These are phyloP conservation scores for Pichia ethanolica DNA, from an alignment of 805 yeast genomes.

Conservation along the genomic window DNA sequence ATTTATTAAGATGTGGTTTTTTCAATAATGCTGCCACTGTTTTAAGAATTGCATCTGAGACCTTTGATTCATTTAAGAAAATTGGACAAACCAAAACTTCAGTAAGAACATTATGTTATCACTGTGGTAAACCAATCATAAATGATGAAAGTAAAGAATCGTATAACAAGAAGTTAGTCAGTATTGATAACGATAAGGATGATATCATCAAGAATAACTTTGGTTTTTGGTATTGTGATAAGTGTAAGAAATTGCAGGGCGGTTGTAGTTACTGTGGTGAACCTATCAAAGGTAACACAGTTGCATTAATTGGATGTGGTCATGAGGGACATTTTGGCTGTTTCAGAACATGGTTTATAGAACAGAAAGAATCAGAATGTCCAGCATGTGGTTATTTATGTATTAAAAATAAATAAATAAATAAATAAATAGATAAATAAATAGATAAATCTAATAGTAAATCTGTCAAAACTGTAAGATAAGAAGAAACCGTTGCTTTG, in stretches of 20 bases:
- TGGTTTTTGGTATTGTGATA: slow-evolving; percentile 84
- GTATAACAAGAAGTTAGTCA: slow-evolving; percentile 5
- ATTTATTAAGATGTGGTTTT: slow-evolving; percentile 40
- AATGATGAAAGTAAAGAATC: slow-evolving; percentile 49
- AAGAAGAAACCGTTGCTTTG: not conserved
- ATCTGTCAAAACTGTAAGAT: too few species aligned
- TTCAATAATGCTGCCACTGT: slow-evolving; percentile 55
- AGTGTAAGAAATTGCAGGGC: slow-evolving; percentile 52
- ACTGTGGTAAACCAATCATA: slow-evolving; percentile 50
- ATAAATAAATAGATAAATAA: too few species aligned
- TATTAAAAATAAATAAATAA: not conserved
- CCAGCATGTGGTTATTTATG: slow-evolving; percentile 59
- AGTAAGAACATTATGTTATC: slow-evolving; percentile 51
- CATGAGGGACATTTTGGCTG: slow-evolving; percentile 84
- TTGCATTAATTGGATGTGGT: slow-evolving; percentile 64
- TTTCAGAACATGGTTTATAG: slow-evolving; percentile 67
- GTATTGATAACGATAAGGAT: not conserved
- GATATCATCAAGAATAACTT: slow-evolving; percentile 32
- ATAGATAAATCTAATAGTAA: not conserved
- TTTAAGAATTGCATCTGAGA: slow-evolving; percentile 31
- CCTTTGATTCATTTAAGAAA: slow-evolving; percentile 27
- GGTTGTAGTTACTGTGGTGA: slow-evolving; percentile 74
- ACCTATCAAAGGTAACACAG: slow-evolving; percentile 65
- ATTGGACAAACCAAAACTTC: slow-evolving; percentile 33
- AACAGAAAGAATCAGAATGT: slow-evolving; percentile 58